Base-by-base conservation (phyloP, 164 flowering plant species). In the Piper betle region DNA sequence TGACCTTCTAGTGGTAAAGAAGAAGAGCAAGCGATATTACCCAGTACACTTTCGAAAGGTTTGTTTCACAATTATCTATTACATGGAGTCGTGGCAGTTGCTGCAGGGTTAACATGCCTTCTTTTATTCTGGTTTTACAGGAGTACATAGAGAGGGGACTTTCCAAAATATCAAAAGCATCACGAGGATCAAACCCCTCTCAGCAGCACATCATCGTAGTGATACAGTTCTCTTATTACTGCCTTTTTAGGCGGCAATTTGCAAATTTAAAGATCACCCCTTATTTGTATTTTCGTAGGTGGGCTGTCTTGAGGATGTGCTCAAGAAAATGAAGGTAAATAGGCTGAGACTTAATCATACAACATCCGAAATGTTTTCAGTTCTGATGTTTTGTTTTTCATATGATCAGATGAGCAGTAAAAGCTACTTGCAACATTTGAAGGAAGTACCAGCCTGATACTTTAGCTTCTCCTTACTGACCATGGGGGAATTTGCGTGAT, bases 31-130 rank as follows among this genome's bases (percentile, higher is more conserved):
- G 68, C 84, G 95, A 5, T 93, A 79, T 66, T 84, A 83, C 69
- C 99, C 97, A 33, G 74, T 93, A 66, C 90, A 83, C 70, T 90
- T 90, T 69, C 81, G 75, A 69, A 93, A 89, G 98, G 98, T 92
- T 60, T 67, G 79, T 71, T 63, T 39, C 64, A 15, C 33, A 37
- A 46, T 20, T 55, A 41, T 53, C 0, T 8, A 15, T n/a, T 16
- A 15, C 43, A 20, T 7, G 37, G 10, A 37, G 6, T 48, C 18
- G 3, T 62, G 13, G 18, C 1, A 20, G 40, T 37, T 25, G 50
- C 33, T 20, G 16, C 19, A 33, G 37, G 8, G 33, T 62, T 5
- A 3, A 42, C 12, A 4, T 40, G 17, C 4, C 38, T 53, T 33
- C 38, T n/a, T n/a, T n/a, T n/a, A 53, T 2, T 52, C 66, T 41